Evolutionary conservation across 305 asterid species (phyloP).

Genomic region (Fraxinus baroniana): DNA sequence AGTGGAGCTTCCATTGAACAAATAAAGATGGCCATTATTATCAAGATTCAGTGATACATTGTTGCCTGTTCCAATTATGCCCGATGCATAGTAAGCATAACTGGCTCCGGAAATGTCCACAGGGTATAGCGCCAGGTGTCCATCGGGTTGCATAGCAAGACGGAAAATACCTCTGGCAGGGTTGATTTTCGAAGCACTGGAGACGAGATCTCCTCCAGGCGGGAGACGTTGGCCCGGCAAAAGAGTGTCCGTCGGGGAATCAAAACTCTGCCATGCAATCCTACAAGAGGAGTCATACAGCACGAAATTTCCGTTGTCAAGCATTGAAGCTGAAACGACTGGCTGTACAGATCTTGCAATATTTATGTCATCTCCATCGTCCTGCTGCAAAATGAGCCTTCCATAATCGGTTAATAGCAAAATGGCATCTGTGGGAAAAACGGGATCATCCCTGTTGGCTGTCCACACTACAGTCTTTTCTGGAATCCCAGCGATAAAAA

Average conservation of each 20-base stretch:
- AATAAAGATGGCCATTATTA: constrained; percentile 35
- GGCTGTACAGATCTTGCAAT: neutral
- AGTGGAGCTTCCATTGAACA: constrained; percentile 19
- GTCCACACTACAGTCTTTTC: constrained; percentile 31
- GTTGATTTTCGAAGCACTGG: constrained; percentile 25
- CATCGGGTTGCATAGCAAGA: constrained; percentile 35
- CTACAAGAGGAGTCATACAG: constrained; percentile 14
- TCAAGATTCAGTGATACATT: constrained; percentile 39
- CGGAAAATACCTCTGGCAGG: constrained; percentile 27
- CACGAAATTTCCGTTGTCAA: constrained; percentile 38
- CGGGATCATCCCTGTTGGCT: constrained; percentile 27
- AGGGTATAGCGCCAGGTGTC: constrained; percentile 39
- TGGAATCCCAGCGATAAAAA: constrained; percentile 20
- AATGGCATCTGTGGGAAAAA: constrained; percentile 8
- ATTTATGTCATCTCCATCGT: neutral
- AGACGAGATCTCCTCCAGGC: neutral
- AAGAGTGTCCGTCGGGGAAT: constrained; percentile 29
- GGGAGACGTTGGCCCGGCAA: constrained; percentile 15
- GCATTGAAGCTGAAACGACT: constrained; percentile 29
- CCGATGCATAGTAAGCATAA: constrained; percentile 14
- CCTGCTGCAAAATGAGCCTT: constrained; percentile 25
- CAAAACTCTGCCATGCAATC: constrained; percentile 36
- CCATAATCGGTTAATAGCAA: constrained; percentile 29
- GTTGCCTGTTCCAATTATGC: accelerated
- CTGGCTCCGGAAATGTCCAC: neutral